Percentiles rank a stretch among this genome's conserved stretches.
Evolutionary conservation across 2,329 filamentous ascomycete genomes (phyloP).

Genomic region (Fusarium pseudograminearum): DNA sequence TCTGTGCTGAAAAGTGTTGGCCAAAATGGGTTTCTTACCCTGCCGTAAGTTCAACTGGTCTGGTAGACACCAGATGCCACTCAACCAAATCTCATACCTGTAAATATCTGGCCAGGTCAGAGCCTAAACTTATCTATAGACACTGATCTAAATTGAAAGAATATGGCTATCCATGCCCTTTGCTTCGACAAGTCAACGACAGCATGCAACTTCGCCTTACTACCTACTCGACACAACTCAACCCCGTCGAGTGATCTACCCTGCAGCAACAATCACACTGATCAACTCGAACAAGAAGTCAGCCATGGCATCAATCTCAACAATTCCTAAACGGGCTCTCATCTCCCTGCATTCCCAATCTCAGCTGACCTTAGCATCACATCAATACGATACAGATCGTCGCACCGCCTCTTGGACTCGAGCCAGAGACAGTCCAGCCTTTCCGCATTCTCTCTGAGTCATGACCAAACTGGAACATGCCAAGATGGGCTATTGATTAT

Average conservation of each 20-base stretch:
- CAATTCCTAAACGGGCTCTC: not conserved
- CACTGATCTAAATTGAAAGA: too few relatives aligned
- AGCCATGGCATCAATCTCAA: constrained; percentile 3
- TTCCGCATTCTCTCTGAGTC: not conserved
- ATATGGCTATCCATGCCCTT: not conserved
- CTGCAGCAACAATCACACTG: not conserved
- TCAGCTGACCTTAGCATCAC: constrained; percentile 4
- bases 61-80: not conserved
- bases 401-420: constrained; percentile 1
- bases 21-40: not conserved
- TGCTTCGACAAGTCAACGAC: not conserved
- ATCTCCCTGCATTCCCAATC: constrained; percentile 2
- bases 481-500: constrained; percentile 5
- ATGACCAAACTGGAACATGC: not conserved
- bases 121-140: not conserved
- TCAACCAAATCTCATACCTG: not conserved
- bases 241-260: not conserved
- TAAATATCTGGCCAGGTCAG: not conserved
- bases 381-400: constrained; percentile 24
- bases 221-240: not conserved
- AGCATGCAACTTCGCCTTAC: not conserved
- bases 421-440: not conserved
- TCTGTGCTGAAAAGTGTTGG: not conserved
- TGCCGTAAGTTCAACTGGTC: not conserved
- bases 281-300: not conserved